Evolutionary conservation across 164 flowering plant genomes (phyloP).

Genomic region (Nymphaea thermarum): DNA sequence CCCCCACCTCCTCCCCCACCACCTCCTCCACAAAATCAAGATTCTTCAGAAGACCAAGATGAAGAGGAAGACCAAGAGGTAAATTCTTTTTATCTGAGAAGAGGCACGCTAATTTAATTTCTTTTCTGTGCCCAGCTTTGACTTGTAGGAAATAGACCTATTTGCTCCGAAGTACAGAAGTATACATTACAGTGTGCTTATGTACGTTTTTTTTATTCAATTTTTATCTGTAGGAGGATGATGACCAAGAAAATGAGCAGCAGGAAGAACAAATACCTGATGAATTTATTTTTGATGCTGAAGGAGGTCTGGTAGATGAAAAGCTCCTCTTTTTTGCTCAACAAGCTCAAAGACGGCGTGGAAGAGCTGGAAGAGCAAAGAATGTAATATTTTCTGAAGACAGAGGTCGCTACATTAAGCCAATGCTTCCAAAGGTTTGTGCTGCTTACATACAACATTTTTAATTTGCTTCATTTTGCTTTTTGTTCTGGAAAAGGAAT

Average conservation of each 20-base stretch:
- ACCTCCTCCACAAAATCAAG: constrained; percentile 82
- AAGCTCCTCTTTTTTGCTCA: constrained; percentile 96
- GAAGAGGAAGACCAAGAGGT: constrained; percentile 77
- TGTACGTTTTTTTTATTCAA: too few relatives aligned
- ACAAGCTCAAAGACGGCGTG: constrained; percentile 83
- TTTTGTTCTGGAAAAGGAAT: too few relatives aligned
- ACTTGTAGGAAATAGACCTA: too few relatives aligned
- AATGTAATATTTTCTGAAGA: constrained; percentile 95
- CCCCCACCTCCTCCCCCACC: constrained; percentile 94
- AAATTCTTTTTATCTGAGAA: not conserved
- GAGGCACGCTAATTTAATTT: not conserved
- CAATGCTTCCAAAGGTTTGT: constrained; percentile 95
- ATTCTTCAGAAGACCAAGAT: constrained; percentile 65
- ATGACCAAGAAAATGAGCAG: constrained; percentile 72
- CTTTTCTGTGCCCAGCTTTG: too few relatives aligned
- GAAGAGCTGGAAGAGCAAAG: constrained; percentile 97
- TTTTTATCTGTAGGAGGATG: constrained; percentile 47
- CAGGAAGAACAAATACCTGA: constrained; percentile 89
- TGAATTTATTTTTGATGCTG: constrained; percentile 96
- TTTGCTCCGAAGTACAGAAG: too few relatives aligned
- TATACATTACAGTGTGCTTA: too few relatives aligned
- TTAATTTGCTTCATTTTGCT: too few relatives aligned
- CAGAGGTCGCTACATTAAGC: constrained; percentile 90
- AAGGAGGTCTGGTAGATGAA: constrained; percentile 95
- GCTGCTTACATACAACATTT: too few relatives aligned